Evolutionary conservation across 805 yeast species (phyloP).

Genomic region (Kuraishia capsulata): DNA sequence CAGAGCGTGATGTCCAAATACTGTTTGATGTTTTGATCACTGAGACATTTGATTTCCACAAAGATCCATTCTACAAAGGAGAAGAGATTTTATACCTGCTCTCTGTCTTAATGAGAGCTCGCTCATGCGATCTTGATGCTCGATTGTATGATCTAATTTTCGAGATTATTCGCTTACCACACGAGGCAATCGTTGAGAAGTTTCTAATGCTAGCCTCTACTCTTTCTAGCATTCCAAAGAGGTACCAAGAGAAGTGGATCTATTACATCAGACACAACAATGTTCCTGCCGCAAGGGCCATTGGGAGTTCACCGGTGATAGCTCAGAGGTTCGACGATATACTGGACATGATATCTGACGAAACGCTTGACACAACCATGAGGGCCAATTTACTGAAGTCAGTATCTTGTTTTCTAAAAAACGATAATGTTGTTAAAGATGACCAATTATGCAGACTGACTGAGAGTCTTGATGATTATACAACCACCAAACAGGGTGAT

Average conservation of each 20-base stretch:
- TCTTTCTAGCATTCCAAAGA: constrained; percentile 7
- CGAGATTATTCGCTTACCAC: constrained; percentile 16
- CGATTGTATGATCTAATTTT: constrained; percentile 15
- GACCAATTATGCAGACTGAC: constrained; percentile 7
- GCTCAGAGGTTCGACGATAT: constrained; percentile 12
- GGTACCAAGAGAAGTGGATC: constrained; percentile 20
- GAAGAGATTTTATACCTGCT: constrained; percentile 24
- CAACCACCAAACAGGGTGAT: constrained; percentile 78
- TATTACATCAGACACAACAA: constrained; percentile 30
- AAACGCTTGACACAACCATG: constrained; percentile 17
- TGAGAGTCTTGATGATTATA: constrained; percentile 60
- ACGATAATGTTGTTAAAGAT: constrained; percentile 10
- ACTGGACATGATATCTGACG: constrained; percentile 16
- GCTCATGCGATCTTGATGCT: constrained; percentile 3
- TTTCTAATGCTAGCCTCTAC: constrained; percentile 21
- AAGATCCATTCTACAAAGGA: constrained; percentile 23
- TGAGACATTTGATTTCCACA: constrained; percentile 22
- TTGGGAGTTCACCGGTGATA: constrained; percentile 18
- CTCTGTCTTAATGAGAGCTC: constrained; percentile 3
- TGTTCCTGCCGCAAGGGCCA: constrained; percentile 23
- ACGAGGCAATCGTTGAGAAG: constrained; percentile 12
- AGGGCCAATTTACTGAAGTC: constrained; percentile 17
- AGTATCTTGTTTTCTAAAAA: constrained; percentile 13
- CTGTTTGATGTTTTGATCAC: constrained; percentile 5
- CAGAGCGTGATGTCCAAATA: not conserved